Conservation (phyloP, 106 monocot genomes). For the Phalaenopsis equestris region DNA sequence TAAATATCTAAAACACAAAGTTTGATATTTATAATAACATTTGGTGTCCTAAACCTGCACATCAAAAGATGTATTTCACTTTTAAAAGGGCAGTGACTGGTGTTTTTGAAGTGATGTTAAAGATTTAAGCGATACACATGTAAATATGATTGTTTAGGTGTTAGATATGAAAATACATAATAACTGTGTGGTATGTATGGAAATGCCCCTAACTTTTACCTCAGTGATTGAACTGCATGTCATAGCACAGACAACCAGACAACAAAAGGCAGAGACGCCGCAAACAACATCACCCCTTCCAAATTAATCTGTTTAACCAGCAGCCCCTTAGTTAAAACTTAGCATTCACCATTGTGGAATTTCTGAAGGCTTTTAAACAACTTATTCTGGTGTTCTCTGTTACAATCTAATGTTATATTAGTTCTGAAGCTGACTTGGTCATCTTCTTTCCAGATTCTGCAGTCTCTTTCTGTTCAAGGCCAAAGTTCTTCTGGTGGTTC, state of each 20-base stretch:
- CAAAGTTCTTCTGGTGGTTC: constrained; percentile 16
- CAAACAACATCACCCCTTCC: not conserved
- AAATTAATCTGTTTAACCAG: not conserved
- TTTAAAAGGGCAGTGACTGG: no score
- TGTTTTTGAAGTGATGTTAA: no score
- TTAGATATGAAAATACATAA: no score
- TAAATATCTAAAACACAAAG: no score
- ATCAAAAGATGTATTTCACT: no score
- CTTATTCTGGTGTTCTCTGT: not conserved
- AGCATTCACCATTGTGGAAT: not conserved
- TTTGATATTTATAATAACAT: no score
- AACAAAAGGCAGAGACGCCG: not conserved
- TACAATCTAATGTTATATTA: not conserved
- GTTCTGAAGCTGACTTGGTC: not conserved
- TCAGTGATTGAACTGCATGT: not conserved
- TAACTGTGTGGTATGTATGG: no score
- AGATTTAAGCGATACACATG: no score
- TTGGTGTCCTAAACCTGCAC: no score
- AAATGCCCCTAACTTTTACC: not conserved
- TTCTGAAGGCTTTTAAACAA: not conserved
- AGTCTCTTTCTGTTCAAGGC: constrained; percentile 30
- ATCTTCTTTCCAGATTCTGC: constrained; percentile 28
- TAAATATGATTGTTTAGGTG: no score
- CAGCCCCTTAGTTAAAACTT: not conserved
- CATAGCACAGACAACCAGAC: not conserved